Conservation (phyloP, 2,329 filamentous ascomycete species). For the Epichloe uncinata region DNA sequence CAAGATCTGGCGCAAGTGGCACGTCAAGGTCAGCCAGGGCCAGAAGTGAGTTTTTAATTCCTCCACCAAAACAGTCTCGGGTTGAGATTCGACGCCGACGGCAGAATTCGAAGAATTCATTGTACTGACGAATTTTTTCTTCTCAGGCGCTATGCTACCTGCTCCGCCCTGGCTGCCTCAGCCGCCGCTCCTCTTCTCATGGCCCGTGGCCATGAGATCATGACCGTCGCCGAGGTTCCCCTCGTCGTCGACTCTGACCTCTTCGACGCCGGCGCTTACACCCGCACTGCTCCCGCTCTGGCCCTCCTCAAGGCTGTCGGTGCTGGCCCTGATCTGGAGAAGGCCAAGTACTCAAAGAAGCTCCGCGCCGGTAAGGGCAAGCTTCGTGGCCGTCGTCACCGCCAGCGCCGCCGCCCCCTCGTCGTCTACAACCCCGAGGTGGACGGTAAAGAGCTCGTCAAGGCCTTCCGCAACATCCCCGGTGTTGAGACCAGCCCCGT, state of each 20-base stretch:
- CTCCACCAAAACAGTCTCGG: neutral
- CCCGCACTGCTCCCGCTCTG: constrained; percentile 81
- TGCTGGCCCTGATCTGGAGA: constrained; percentile 80
- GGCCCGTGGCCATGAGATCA: constrained; percentile 93
- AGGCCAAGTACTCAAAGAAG: constrained; percentile 95
- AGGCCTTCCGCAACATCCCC: constrained; percentile 96
- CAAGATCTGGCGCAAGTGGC: constrained; percentile 99
- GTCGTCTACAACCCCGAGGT: constrained; percentile 94
- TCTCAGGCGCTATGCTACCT: constrained; percentile 82
- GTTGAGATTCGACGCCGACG: neutral
- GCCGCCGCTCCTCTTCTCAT: constrained; percentile 89
- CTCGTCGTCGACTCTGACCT: constrained; percentile 87
- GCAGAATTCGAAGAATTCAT: constrained; percentile 4
- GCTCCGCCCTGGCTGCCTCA: constrained; percentile 92
- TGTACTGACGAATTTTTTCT: neutral
- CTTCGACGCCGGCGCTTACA: constrained; percentile 65
- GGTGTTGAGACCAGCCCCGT: constrained; percentile 95
- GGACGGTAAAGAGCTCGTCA: constrained; percentile 88
- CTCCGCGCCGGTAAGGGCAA: constrained; percentile 98
- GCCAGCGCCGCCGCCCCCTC: constrained; percentile 93
- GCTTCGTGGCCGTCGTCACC: constrained; percentile 89
- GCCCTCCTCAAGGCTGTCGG: constrained; percentile 82
- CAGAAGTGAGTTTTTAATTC: constrained; percentile 58
- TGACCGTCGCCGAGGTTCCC: constrained; percentile 90
- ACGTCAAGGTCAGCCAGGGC: constrained; percentile 98